A percentile compares a stretch with the other conserved stretches of the same genome.
Conservation (phyloP, 495 filamentous ascomycete species). For the Cercophora samala region DNA sequence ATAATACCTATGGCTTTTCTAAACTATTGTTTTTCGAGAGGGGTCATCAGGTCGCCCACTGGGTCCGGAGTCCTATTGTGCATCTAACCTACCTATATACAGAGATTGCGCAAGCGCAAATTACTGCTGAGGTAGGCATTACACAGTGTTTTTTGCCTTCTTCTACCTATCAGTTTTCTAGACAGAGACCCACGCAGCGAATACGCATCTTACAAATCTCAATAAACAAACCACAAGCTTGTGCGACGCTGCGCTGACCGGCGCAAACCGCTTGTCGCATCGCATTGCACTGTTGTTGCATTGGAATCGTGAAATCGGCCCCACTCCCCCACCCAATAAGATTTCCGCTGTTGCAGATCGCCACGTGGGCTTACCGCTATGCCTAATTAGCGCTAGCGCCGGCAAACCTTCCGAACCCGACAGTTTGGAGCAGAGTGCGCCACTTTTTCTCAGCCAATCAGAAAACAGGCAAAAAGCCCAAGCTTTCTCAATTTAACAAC, state of each 20-base stretch:
- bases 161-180: neutral
- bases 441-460: neutral
- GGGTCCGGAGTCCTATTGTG: no score
- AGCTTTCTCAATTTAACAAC: neutral
- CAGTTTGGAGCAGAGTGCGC: constrained; percentile 4
- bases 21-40: no score
- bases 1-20: no score
- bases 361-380: neutral
- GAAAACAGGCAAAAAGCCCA: neutral
- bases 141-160: neutral
- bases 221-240: neutral
- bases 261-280: neutral
- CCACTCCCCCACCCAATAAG: constrained; percentile 6
- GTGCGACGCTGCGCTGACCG: neutral
- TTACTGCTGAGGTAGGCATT: no score
- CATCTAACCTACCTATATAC: no score
- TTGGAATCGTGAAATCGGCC: neutral
- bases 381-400: neutral
- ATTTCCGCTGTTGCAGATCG: neutral
- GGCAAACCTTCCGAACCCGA: neutral
- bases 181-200: neutral
- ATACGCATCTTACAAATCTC: neutral
- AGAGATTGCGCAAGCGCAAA: no score
- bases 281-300: neutral
- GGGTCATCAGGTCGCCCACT: no score